Percentiles rank a stretch among this genome's conserved stretches.
These are phyloP conservation scores for Schizophyllum amplum DNA, from an alignment of 1,284 basidiomycete genomes.

Conservation along the genomic window DNA sequence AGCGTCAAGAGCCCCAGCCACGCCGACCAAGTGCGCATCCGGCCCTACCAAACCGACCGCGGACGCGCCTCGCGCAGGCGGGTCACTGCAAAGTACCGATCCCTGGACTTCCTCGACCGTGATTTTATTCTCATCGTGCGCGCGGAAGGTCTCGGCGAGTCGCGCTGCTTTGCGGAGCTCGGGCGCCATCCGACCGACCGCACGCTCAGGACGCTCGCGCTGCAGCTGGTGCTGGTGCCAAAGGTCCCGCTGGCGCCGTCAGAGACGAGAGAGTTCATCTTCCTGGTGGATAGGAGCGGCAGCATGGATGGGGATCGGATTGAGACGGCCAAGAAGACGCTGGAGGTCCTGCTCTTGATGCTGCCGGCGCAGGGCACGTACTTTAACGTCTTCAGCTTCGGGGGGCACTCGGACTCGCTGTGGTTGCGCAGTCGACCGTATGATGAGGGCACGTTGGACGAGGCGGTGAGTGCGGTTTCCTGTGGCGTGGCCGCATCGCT, in stretches of 20 bases:
- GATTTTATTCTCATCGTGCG: constrained; percentile 41
- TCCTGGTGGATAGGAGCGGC: constrained; percentile 36
- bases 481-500: neutral
- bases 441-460: constrained; percentile 20
- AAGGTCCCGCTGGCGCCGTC: constrained; percentile 20
- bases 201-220: constrained; percentile 40
- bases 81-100: constrained; percentile 28
- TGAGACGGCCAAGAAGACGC: constrained; percentile 29
- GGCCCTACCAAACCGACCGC: constrained; percentile 24
- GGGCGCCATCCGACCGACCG: too few relatives aligned
- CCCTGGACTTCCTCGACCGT: constrained; percentile 28
- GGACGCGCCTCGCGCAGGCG: constrained; percentile 31
- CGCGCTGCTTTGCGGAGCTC: constrained; percentile 49
- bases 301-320: constrained; percentile 35
- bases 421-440: constrained; percentile 30
- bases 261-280: constrained; percentile 45
- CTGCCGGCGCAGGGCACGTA: constrained; percentile 27
- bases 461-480: constrained; percentile 37
- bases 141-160: constrained; percentile 36
- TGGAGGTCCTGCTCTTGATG: constrained; percentile 31
- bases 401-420: constrained; percentile 19
- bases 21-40: constrained; percentile 18
- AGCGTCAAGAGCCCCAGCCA: constrained; percentile 35
- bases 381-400: constrained; percentile 49
- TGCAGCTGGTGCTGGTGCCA: constrained; percentile 45